Percentiles rank a stretch among this genome's conserved stretches.
Evolutionary conservation across 2,329 filamentous ascomycete genomes (phyloP).

Genomic region (Aciculosporium take): DNA sequence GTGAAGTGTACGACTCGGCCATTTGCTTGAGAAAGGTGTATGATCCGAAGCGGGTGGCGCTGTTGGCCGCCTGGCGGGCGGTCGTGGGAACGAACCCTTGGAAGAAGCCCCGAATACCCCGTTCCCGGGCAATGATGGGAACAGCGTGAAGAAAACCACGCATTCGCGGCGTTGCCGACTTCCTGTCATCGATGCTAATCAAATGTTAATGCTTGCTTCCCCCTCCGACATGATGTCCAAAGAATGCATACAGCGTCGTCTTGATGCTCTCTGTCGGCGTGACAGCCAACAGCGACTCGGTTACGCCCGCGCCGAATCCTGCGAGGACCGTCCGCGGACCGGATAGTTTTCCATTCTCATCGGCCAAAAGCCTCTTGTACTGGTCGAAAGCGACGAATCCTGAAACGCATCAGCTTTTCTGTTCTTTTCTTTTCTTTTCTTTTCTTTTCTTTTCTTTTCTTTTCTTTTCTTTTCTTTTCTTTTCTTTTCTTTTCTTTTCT

Average conservation of each 20-base stretch:
- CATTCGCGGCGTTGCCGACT: slow-evolving; percentile 72
- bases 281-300: slow-evolving; percentile 82
- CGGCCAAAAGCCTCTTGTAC: slow-evolving; percentile 72
- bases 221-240: background rate
- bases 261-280: slow-evolving; percentile 98
- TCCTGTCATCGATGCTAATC: slow-evolving; percentile 79
- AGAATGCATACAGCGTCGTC: slow-evolving; percentile 56
- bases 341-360: slow-evolving; percentile 74
- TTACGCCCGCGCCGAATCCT: slow-evolving; percentile 88
- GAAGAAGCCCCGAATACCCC: slow-evolving; percentile 85
- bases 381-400: slow-evolving; percentile 88
- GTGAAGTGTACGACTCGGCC: slow-evolving; percentile 80
- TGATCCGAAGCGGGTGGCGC: slow-evolving; percentile 75
- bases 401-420: slow-evolving; percentile 8
- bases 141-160: slow-evolving; percentile 85
- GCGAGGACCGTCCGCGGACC: slow-evolving; percentile 84
- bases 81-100: slow-evolving; percentile 94
- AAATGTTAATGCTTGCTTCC: background rate
- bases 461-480: background rate
- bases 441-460: background rate
- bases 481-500: background rate
- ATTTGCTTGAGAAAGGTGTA: slow-evolving; percentile 87
- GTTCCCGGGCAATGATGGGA: slow-evolving; percentile 72
- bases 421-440: background rate
- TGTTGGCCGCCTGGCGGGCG: slow-evolving; percentile 87